Evolutionary conservation across 179 eudicot genomes (phyloP).

Genomic region (Patellifolia procumbens): DNA sequence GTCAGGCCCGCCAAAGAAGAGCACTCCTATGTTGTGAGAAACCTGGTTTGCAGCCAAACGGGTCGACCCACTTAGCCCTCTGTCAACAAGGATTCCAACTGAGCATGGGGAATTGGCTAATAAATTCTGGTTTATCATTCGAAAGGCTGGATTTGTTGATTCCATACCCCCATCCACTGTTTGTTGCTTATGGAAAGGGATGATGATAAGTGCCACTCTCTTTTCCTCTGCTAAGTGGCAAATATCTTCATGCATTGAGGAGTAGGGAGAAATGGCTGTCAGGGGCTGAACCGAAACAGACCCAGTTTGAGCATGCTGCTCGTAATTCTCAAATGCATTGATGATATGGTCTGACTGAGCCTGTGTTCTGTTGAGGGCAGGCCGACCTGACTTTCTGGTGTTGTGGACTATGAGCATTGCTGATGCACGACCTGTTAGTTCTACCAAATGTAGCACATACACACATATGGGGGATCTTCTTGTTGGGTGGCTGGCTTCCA

Average conservation of each 20-base stretch:
- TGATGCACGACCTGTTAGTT: slow-evolving; percentile 50
- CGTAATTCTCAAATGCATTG: slow-evolving; percentile 47
- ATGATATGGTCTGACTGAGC: slow-evolving; percentile 53
- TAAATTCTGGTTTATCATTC: slow-evolving; percentile 45
- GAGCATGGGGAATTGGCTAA: slow-evolving; percentile 58
- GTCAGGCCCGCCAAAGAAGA: slow-evolving; percentile 65
- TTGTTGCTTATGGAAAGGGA: slow-evolving; percentile 61
- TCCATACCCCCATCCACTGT: slow-evolving; percentile 60
- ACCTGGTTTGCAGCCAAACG: slow-evolving; percentile 34
- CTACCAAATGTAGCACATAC: slow-evolving; percentile 52
- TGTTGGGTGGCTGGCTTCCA: slow-evolving; percentile 46
- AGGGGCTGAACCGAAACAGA: slow-evolving; percentile 44
- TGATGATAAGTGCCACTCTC: slow-evolving; percentile 41
- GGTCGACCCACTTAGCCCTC: slow-evolving; percentile 49
- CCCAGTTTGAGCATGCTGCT: slow-evolving; percentile 26
- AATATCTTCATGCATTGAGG: slow-evolving; percentile 56
- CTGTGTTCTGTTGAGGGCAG: slow-evolving; percentile 36
- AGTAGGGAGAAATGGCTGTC: slow-evolving; percentile 55
- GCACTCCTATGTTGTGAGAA: slow-evolving; percentile 46
- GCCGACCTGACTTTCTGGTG: slow-evolving; percentile 38
- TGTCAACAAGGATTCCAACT: slow-evolving; percentile 56
- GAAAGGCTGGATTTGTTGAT: slow-evolving; percentile 41
- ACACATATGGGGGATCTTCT: slow-evolving; percentile 41
- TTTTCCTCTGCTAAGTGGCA: slow-evolving; percentile 54
- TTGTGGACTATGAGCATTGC: slow-evolving; percentile 56